Percentiles rank a stretch among this genome's conserved stretches.
Evolutionary conservation across 192 early-diverging fungal species (phyloP).

Genomic region (Coemansia pectinata): DNA sequence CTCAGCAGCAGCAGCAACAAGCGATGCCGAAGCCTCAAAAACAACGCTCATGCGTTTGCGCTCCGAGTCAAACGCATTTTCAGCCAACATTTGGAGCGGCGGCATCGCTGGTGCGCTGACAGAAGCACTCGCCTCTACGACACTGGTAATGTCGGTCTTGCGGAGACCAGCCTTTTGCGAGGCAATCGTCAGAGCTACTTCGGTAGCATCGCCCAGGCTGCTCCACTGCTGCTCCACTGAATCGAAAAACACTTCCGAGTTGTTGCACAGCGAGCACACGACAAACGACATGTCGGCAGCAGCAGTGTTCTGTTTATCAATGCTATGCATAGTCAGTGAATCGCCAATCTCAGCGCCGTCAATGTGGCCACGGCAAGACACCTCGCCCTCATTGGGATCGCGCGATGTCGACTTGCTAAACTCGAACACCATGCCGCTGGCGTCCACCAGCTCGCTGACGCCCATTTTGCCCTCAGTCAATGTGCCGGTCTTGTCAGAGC

Average conservation of each 20-base stretch:
- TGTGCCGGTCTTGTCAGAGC: slow-evolving; percentile 97
- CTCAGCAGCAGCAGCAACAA: background rate
- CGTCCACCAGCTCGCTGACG: slow-evolving; percentile 65
- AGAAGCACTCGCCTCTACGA: background rate
- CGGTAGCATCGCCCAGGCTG: slow-evolving; percentile 90
- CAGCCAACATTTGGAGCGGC: slow-evolving; percentile 61
- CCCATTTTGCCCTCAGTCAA: slow-evolving; percentile 99
- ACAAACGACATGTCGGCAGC: slow-evolving; percentile 76
- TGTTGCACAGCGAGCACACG: slow-evolving; percentile 84
- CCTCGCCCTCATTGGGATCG: slow-evolving; percentile 58
- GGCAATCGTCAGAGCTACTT: slow-evolving; percentile 87
- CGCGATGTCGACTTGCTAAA: slow-evolving; percentile 68
- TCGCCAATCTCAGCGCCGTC: slow-evolving; percentile 47
- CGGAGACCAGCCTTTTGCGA: slow-evolving; percentile 80
- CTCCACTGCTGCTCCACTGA: slow-evolving; percentile 64
- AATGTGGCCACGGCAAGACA: slow-evolving; percentile 67
- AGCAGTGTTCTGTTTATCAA: slow-evolving; percentile 58
- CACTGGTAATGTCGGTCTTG: slow-evolving; percentile 38
- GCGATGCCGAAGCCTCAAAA: slow-evolving; percentile 47
- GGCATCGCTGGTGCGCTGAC: background rate
- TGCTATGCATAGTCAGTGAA: slow-evolving; percentile 37
- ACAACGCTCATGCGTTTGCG: slow-evolving; percentile 94
- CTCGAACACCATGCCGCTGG: slow-evolving; percentile 41
- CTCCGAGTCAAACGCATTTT: slow-evolving; percentile 92
- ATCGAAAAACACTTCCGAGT: slow-evolving; percentile 69